Conservation (phyloP, 257 asterid genomes). For the Przewalskia tangutica region DNA sequence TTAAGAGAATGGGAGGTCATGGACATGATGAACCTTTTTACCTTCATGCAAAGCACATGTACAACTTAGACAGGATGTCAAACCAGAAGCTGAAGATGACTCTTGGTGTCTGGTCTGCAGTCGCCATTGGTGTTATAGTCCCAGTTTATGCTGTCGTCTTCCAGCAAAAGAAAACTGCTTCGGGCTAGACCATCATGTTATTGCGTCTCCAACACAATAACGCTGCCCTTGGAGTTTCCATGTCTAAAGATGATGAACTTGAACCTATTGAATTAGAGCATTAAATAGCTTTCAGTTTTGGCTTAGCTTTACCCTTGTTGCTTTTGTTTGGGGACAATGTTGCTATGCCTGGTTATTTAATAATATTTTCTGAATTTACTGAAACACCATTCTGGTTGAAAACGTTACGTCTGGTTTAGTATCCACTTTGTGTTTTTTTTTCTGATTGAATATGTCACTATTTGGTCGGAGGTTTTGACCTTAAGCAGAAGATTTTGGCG, state of each 20-base stretch:
- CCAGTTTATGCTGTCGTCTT: slow-evolving; percentile 69
- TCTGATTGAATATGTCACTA: not conserved
- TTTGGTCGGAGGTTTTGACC: not conserved
- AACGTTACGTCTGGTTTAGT: not conserved
- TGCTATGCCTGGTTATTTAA: not conserved
- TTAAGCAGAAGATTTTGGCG: not conserved
- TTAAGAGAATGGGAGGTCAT: slow-evolving; percentile 83
- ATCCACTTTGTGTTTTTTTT: not conserved
- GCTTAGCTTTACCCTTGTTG: not conserved
- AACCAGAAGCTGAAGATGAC: slow-evolving; percentile 50
- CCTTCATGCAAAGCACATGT: slow-evolving; percentile 93
- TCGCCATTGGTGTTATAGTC: slow-evolving; percentile 68
- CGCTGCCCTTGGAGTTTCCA: not conserved
- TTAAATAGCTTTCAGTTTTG: not conserved
- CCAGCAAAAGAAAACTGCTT: slow-evolving; percentile 83
- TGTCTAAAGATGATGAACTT: not conserved
- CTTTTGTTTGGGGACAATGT: not conserved
- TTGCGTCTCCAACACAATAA: not conserved
- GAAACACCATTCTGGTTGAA: not conserved
- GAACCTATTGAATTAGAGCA: not conserved
- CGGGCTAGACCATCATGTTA: slow-evolving; percentile 30
- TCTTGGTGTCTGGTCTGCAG: slow-evolving; percentile 54
- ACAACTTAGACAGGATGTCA: slow-evolving; percentile 84
- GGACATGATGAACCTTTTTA: slow-evolving; percentile 79
- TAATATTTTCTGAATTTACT: not conserved